Evolutionary conservation across 2,329 filamentous ascomycete species (phyloP), one percentile per base, ranked within the genome.

Genomic region (Chaetomium globosum): DNA sequence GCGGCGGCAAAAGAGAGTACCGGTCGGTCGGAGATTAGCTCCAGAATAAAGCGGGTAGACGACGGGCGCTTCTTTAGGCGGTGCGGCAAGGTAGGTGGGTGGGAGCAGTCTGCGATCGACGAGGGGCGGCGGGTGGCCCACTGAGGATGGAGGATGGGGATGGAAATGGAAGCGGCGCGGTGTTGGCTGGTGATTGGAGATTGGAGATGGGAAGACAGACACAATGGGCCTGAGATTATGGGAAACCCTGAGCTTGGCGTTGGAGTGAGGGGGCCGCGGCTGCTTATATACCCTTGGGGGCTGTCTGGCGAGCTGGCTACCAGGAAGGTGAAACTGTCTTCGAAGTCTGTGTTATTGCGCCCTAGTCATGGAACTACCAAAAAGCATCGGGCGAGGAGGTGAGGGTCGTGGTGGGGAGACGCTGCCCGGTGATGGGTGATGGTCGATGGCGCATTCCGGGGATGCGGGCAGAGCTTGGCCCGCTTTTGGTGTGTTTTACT

Each of bases 391-490:
- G 53, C 39, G 55, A n/a, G 39, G 43, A 53, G 46, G 54, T 56
- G 54, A 62, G 43, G 33, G 61, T 46, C 26, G 30, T 54, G 49
- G 59, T 59, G 61, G 54, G 62, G 59, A 52, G 62, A 59, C 26
- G 58, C 26, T 54, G 61, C 53, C 61, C 52, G 54, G 33, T 59
- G 58, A 53, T 64, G 13, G 57, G 49, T 56, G 58, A 53, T 64
- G n/a, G 55, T 31, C 56, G 26, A 43, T 19, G 21, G 48, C 49
- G 21, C 31, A 36, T 56, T 59, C 48, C 48, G 59, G 48, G 59
- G 54, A 59, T 23, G 52, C n/a, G 56, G 61, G 51, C 56, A 39
- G 33, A 39, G 61, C 61, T 63, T 66, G 57, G 60, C 60, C 60
- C 43, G 51, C 56, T 43, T 58, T 55, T 39, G 33, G 55, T 58